Evolutionary conservation across 345 rosid species (phyloP).

Genomic region (Tarenaya hassleriana): DNA sequence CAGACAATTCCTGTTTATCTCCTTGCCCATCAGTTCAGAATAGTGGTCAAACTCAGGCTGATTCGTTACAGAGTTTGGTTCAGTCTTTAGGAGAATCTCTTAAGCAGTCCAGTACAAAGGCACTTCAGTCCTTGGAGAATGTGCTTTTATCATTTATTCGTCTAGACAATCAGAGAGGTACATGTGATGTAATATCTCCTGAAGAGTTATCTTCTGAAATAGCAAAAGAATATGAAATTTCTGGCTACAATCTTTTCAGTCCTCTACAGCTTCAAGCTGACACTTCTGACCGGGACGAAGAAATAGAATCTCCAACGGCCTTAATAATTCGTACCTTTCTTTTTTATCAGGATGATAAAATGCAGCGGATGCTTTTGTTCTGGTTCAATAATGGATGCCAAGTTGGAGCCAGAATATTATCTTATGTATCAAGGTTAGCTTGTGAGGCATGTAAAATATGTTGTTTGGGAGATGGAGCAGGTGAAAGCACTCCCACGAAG

Average conservation of each 20-base stretch:
- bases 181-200: slow-evolving; percentile 18
- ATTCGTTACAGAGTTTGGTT: slow-evolving; percentile 24
- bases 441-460: slow-evolving; percentile 32
- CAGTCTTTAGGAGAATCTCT: slow-evolving; percentile 26
- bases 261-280: slow-evolving; percentile 20
- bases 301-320: slow-evolving; percentile 33
- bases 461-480: slow-evolving; percentile 23
- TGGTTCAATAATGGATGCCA: slow-evolving; percentile 38
- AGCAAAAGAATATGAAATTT: slow-evolving; percentile 28
- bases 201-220: slow-evolving; percentile 29
- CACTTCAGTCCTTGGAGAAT: slow-evolving; percentile 33
- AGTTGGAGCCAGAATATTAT: slow-evolving; percentile 40
- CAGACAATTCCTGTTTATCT: slow-evolving; percentile 3
- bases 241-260: slow-evolving; percentile 35
- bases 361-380: slow-evolving; percentile 34
- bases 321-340: slow-evolving; percentile 33
- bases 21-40: too few relatives aligned
- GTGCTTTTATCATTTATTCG: slow-evolving; percentile 30
- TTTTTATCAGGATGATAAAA: slow-evolving; percentile 29
- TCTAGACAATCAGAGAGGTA: slow-evolving; percentile 16
- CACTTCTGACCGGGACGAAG: slow-evolving; percentile 25
- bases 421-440: slow-evolving; percentile 38
- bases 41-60: slow-evolving; percentile 4
- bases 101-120: slow-evolving; percentile 26
- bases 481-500: slow-evolving; percentile 8